Base-by-base conservation (phyloP, 73 alveolate species). In the Breviolum minutum region DNA sequence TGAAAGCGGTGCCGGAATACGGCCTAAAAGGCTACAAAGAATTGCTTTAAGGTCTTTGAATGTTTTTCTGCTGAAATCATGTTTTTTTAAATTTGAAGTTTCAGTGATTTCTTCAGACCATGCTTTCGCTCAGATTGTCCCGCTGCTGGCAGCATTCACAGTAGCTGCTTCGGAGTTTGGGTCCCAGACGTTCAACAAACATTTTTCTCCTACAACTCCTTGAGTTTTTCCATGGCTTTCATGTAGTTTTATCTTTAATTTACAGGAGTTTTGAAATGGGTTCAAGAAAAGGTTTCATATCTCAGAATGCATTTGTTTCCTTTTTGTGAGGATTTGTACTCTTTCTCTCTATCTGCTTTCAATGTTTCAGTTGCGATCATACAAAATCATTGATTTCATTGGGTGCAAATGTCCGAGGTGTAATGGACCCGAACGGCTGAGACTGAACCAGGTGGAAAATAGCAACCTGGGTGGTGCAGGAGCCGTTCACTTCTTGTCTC, bases 401-500 rank as follows among this genome's bases (percentile, higher is more conserved):
- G 54, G 54, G 54, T 3, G 0, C 0, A 40, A 40, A 40, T 9
- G 0, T 12, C 91, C n/a, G 60, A 82, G 91, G 91, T 82, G 91
- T 60, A 82, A 82, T 60, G 91, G 91, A 7, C 91, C 91, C 48
- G 60, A 60, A 22, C 48, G 73, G 20, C 73, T 82, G 91, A 48
- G 71, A 60, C 91, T 82, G 91, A 82, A 82, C 83, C 95, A 68
- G 95, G 95, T 87, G 95, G 95, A 87, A 87, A 87, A 87, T 69
- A 87, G 95, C 84, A 87, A 87, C 95, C 95, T 87, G 95, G 95
- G 84, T 13, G 95, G 95, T 16, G 95, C 95, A 64, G 95, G 95
- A 48, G 71, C 87, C n/a, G 16, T 40, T 40, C 54, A 3, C 54
- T 40, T 40, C 54, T 40, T 40, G 54, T 40, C 54, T 40, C 54